Evolutionary conservation across 148 eudicot genomes (phyloP).

Genomic region (Amaranthus hypochondriacus): DNA sequence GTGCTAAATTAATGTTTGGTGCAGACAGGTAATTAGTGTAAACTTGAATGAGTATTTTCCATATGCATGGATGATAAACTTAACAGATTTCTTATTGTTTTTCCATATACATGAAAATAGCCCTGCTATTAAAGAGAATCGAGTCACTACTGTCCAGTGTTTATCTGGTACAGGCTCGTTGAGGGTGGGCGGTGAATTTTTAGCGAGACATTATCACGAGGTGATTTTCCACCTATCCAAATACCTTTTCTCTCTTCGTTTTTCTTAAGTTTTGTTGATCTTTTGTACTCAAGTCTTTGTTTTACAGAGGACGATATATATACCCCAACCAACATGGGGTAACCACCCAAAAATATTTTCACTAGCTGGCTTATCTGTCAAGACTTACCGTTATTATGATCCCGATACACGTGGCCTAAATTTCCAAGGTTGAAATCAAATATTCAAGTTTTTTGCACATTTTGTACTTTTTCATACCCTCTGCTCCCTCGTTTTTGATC

Average conservation of each 20-base stretch:
- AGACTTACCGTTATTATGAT: constrained; percentile 77
- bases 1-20: constrained; percentile 94
- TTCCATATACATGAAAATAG: constrained; percentile 28
- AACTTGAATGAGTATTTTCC: background rate
- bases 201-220: constrained; percentile 79
- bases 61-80: background rate
- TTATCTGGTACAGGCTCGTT: constrained; percentile 94
- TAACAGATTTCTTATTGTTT: background rate
- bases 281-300: background rate
- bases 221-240: constrained; percentile 26
- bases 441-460: background rate
- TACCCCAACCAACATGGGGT: constrained; percentile 96
- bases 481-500: background rate
- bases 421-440: constrained; percentile 48
- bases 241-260: background rate
- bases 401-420: constrained; percentile 88
- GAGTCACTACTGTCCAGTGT: constrained; percentile 87
- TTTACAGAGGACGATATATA: constrained; percentile 73
- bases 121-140: constrained; percentile 80
- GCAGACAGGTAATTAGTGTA: constrained; percentile 57
- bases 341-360: constrained; percentile 84
- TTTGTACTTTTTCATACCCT: background rate
- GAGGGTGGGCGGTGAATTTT: constrained; percentile 92
- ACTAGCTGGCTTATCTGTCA: constrained; percentile 80
- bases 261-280: background rate